Base-by-base conservation (phyloP, 2,329 filamentous ascomycete species). In the Diaporthe ampelina region DNA sequence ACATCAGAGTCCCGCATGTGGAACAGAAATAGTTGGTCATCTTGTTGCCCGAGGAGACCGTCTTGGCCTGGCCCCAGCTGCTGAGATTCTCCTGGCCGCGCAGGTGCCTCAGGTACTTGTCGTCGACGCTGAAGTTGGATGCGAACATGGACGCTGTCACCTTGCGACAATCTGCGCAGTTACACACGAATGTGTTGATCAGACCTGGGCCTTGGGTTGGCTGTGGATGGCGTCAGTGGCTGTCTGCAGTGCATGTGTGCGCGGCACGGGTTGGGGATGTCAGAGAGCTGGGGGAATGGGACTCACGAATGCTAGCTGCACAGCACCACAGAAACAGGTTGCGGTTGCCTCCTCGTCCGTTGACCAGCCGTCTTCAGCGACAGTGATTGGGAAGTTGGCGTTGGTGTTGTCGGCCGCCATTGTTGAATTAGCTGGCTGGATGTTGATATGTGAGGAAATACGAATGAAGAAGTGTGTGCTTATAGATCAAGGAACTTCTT, bases 1-100 rank as follows among this genome's bases (percentile, higher is more conserved):
- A 92, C 89, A 93, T 32, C 21, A 50, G 21, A 10, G 45, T 50
- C 2, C 45, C 45, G 21, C 45, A 50, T 2, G 45, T 87, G 0
- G 78, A 81, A 77, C 91, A 93, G 80, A 93, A 93, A 78, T 86
- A 83, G 78, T 92, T 92, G 10, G 87, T 88, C 91, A 93, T 93
- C 9, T 67, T 80, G 71, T 86, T 84, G 3, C 84, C 84, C 0
- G 85, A 84, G 0, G 76, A 83, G 54, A 89, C 86, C 0, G 89
- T 90, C n/a, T 82, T 78, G 3, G 77, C 78, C 77, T 91, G 87
- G 5, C 78, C 76, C 73, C 82, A 91, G 0, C 78, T 76, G 24
- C 80, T 88, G 17, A 92, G 83, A 37, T 85, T 87, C 0, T 89
- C 86, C 5, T 82, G 80, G 11, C 90, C 90, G 17, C 89, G 88